phyloP scores from a whole-genome alignment of 2,329 filamentous ascomycete genomes.

The Cadophora malorum region DNA sequence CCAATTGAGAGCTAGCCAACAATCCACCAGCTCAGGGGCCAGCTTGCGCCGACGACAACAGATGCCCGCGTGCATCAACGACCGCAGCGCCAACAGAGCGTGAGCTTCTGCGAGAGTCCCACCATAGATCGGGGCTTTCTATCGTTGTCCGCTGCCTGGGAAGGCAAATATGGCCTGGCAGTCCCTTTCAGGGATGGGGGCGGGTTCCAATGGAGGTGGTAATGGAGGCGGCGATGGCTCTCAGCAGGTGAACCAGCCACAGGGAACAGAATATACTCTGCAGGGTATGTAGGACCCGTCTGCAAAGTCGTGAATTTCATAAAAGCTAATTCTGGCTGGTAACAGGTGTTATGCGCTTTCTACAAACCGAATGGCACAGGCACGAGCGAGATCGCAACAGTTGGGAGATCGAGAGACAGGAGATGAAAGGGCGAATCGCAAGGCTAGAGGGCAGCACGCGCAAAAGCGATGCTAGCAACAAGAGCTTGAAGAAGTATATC shows the following conservation, averaged over 20 bases:
- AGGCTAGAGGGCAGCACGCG: slow-evolving; percentile 89
- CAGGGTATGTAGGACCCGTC: slow-evolving; percentile 58
- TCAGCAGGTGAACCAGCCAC: slow-evolving; percentile 51
- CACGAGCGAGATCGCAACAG: slow-evolving; percentile 97
- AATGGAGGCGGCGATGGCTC: slow-evolving; percentile 39
- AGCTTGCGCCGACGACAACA: slow-evolving; percentile 19
- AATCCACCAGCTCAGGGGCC: slow-evolving; percentile 9
- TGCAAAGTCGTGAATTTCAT: background rate
- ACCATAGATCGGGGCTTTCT: background rate
- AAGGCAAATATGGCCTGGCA: slow-evolving; percentile 68
- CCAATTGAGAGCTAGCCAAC: slow-evolving; percentile 4
- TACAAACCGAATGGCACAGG: slow-evolving; percentile 98
- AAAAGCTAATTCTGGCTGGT: background rate
- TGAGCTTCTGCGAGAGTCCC: slow-evolving; percentile 20
- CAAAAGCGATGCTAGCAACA: slow-evolving; percentile 86
- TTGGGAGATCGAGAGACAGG: slow-evolving; percentile 98
- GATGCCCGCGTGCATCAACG: slow-evolving; percentile 19
- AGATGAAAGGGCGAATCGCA: slow-evolving; percentile 98
- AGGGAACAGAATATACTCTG: slow-evolving; percentile 74
- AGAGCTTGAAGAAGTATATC: slow-evolving; percentile 89
- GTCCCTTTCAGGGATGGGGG: slow-evolving; percentile 63
- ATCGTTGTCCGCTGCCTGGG: background rate
- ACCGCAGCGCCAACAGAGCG: slow-evolving; percentile 28
- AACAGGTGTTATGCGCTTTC: slow-evolving; percentile 97
- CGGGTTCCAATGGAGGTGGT: slow-evolving; percentile 42